A percentile compares a stretch with the other conserved stretches of the same genome.
These are phyloP conservation scores for Pseudopithomyces chartarum DNA, from an alignment of 2,329 filamentous ascomycete genomes.

Conservation along the genomic window DNA sequence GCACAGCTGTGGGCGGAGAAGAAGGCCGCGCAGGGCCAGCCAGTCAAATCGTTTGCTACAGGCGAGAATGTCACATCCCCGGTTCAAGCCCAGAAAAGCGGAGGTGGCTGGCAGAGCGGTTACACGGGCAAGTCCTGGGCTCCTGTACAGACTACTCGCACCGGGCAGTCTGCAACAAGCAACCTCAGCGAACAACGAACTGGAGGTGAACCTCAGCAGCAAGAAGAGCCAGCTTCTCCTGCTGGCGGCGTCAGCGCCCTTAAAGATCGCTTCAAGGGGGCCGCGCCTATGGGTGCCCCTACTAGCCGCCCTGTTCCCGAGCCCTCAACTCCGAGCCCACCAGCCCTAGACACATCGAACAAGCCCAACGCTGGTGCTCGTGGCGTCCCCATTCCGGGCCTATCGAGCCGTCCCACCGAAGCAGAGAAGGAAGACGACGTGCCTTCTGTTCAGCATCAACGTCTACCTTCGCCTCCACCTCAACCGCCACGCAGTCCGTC, in stretches of 20 bases:
- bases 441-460: conserved; percentile 60
- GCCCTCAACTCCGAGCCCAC: conserved; percentile 56
- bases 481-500: conserved; percentile 48
- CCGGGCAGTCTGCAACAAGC: conserved; percentile 64
- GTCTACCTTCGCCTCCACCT: conserved; percentile 49
- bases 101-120: conserved; percentile 81
- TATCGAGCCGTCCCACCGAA: conserved; percentile 64
- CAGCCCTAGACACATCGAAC: conserved; percentile 68
- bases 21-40: conserved; percentile 78
- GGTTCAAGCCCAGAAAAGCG: conserved; percentile 68
- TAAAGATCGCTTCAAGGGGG: conserved; percentile 80
- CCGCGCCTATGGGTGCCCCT: conserved; percentile 62
- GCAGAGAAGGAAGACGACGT: conserved; percentile 54
- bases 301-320: conserved; percentile 48
- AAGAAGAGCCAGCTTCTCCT: conserved; percentile 60
- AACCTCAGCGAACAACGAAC: conserved; percentile 66
- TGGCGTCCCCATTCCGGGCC: conserved; percentile 78
- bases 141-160: conserved; percentile 75
- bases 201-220: conserved; percentile 55
- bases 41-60: conserved; percentile 53
- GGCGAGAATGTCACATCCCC: conserved; percentile 30
- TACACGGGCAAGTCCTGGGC: conserved; percentile 92
- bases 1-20: conserved; percentile 98
- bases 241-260: conserved; percentile 73
- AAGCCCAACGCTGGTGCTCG: conserved; percentile 68